phyloP scores from a whole-genome alignment of 2,329 filamentous ascomycete genomes.

The Stachybotrys chartarum region DNA sequence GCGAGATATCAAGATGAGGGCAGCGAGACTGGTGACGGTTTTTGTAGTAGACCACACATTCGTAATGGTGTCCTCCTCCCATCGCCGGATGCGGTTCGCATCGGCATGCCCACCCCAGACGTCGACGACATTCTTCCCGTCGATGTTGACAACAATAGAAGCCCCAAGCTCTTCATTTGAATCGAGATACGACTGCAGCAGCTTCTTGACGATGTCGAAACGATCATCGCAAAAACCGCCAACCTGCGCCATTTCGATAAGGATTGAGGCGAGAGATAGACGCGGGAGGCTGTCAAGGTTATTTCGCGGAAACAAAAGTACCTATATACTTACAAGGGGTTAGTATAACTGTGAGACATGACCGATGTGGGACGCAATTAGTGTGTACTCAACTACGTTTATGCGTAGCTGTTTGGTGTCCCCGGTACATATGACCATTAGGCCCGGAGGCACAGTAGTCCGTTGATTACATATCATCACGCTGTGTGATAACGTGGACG shows the following conservation, averaged over 20 bases:
- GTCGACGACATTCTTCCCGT: conserved; percentile 33
- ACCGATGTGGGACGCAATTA: too few species aligned
- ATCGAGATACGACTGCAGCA: conserved; percentile 24
- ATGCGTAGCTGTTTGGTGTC: too few species aligned
- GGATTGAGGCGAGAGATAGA: too few species aligned
- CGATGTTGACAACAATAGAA: conserved; percentile 31
- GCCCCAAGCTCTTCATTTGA: conserved; percentile 35
- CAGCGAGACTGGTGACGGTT: conserved; percentile 25
- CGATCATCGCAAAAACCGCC: neutral
- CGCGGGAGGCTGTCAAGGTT: too few species aligned
- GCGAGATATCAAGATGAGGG: conserved; percentile 30
- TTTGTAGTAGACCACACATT: conserved; percentile 35
- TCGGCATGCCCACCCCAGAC: conserved; percentile 35
- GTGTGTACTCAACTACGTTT: too few species aligned
- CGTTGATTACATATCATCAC: too few species aligned
- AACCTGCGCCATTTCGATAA: neutral
- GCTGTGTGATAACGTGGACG: too few species aligned
- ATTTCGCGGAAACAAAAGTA: too few species aligned
- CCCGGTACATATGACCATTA: too few species aligned
- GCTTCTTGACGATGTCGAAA: neutral
- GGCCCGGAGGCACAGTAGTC: too few species aligned
- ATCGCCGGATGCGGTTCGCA: conserved; percentile 18
- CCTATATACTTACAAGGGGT: too few species aligned
- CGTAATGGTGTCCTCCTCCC: conserved; percentile 31
- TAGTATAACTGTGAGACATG: too few species aligned